Evolutionary conservation across 1,139 yeast species (phyloP).

Genomic region (Debaryomyces coudertii): DNA sequence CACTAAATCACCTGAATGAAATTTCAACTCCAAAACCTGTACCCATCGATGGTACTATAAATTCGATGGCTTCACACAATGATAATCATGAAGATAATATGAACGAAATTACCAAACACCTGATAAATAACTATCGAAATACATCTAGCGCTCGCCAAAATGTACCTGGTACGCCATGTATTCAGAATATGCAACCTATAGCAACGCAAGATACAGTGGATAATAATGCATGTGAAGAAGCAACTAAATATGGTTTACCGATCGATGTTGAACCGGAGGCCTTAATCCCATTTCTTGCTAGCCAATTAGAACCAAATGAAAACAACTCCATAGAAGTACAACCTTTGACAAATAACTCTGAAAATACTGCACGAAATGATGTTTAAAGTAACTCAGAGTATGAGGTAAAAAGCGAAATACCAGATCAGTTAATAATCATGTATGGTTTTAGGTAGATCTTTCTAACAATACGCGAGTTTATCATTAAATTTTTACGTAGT

Average conservation of each 20-base stretch:
- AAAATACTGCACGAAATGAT: background rate
- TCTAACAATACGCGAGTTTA: background rate
- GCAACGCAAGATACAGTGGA: background rate
- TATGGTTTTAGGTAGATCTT: background rate
- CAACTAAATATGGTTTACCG: background rate
- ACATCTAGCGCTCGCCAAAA: background rate
- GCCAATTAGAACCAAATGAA: background rate
- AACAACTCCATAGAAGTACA: background rate
- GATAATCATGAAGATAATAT: background rate
- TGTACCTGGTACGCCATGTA: background rate
- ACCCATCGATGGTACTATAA: background rate
- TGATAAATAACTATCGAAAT: background rate
- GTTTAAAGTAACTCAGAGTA: background rate
- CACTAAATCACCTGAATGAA: background rate
- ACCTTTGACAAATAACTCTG: background rate
- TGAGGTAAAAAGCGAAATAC: background rate
- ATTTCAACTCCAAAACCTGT: background rate
- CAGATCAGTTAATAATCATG: background rate
- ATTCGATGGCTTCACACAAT: background rate
- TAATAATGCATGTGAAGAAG: background rate
- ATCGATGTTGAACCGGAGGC: constrained; percentile 1
- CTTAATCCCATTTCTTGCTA: background rate
- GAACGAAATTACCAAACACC: background rate
- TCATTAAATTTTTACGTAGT: constrained; percentile 1
- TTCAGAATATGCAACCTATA: too few relatives aligned